Evolutionary conservation across 305 asterid species (phyloP), one percentile per base, ranked within the genome.

Genomic region (Rubia occidens): DNA sequence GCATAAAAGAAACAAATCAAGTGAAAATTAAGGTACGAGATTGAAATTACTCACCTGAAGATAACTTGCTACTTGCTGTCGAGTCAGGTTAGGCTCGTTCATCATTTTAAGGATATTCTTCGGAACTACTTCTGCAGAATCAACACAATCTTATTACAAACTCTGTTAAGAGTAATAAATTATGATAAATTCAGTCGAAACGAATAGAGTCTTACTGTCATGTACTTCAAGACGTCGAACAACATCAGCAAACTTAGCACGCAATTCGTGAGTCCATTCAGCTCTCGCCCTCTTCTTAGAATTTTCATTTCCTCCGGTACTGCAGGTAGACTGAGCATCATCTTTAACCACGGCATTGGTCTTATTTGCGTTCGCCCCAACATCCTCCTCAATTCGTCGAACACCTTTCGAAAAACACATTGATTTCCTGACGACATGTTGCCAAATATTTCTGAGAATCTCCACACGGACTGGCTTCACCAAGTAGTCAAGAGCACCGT

Each of bases 401-500:
- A 11, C 60, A 7, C 60, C 18, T 44, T 45, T 45, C 0, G 95
- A 72, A 45, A 71, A 84, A 8, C 72, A 9, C 70, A 73, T 87
- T 69, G 80, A 85, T 74, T 72, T 87, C 67, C 98, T 76, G 40
- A 89, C 69, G 3, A 91, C 98, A 21, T 91, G 98, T 54, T 91
- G 96, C 96, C 96, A 87, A 67, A 91, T 83, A 64, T 91, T 89
- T 78, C 83, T 81, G 69, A 91, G 82, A 82, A 89, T 93, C 81
- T 89, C 95, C 32, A 88, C 65, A 11, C 91, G 81, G 45, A 89
- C 88, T 9, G 98, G 98, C 51, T 91, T 91, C 70, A 88, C 88
- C 88, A 89, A 74, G 83, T 87, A 91, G 75, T 91, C 98, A 55
- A 95, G 81, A 11, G 96, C 98, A 14, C 96, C 98, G 7, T 88